Evolutionary conservation across 164 flowering plant genomes (phyloP), one percentile per base, ranked within the genome.

Genomic region (Vitis vinifera): DNA sequence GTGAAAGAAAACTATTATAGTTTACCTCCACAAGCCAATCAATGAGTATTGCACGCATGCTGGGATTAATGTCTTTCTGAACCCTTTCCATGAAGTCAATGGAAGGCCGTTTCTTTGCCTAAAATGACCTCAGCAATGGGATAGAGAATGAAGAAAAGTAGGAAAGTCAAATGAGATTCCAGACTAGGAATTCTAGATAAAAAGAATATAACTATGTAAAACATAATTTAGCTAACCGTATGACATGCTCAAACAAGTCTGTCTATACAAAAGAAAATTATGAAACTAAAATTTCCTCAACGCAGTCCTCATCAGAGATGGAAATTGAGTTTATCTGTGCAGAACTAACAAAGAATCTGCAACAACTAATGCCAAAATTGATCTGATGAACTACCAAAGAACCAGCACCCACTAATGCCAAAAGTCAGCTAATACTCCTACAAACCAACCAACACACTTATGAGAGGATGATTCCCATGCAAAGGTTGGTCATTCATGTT

Each of bases 11-110:
- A 11, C 48, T 23, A 23, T 29, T n/a, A 55, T 48, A 66, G 60
- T 47, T 73, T 81, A 89, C 97, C 96, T 92, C 98, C 27, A 89
- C 93, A 71, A 92, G 98, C 98, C 98, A 92, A 75, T 92, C 98
- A 59, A 92, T 70, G n/a, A 92, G 75, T 65, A 89, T 88, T 37
- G 91, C 80, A 16, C 98, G 87, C 98, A 92, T 92, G 84, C 89
- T 86, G 59, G 96, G 31, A 72, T 87, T 89, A 1, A 92, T 86
- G 69, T 92, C 98, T 68, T 86, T 88, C 79, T 92, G 98, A 52
- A 87, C 71, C 71, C 62, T 82, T 68, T 88, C 97, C 88, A 92
- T 91, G 80, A 81, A 92, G 63, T 88, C 83, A 15, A 72, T 71
- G 8, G 90, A 77, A 68, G 98, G 98, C 77, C 91, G 85, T 84